Evolutionary conservation across 2,329 filamentous ascomycete species (phyloP).

Genomic region (Clarireedia monteithiana): DNA sequence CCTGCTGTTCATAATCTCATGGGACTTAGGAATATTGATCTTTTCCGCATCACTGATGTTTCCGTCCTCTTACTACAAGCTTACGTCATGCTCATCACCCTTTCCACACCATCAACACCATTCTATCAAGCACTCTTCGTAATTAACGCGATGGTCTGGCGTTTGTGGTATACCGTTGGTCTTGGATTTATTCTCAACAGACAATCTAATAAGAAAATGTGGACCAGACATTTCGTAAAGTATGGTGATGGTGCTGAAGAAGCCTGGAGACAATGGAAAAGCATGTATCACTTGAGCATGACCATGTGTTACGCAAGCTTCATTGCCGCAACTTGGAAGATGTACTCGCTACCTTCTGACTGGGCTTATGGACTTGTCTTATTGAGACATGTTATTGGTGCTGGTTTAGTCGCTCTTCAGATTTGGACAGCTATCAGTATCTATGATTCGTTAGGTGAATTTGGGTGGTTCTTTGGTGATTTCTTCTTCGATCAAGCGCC

Average conservation of each 20-base stretch:
- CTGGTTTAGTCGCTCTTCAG: slow-evolving; percentile 74
- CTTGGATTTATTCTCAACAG: slow-evolving; percentile 76
- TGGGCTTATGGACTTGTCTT: slow-evolving; percentile 83
- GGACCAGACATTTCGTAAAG: slow-evolving; percentile 97
- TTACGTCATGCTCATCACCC: slow-evolving; percentile 66
- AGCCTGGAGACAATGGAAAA: slow-evolving; percentile 97
- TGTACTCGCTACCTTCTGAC: slow-evolving; percentile 80
- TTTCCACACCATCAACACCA: slow-evolving; percentile 69
- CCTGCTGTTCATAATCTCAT: slow-evolving; percentile 74
- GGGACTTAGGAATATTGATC: slow-evolving; percentile 75
- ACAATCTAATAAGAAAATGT: slow-evolving; percentile 86
- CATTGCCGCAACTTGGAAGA: slow-evolving; percentile 88
- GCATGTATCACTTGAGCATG: slow-evolving; percentile 88
- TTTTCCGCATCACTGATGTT: slow-evolving; percentile 80
- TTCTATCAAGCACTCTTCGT: slow-evolving; percentile 74
- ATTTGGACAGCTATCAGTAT: slow-evolving; percentile 90
- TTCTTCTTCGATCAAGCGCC: slow-evolving; percentile 91
- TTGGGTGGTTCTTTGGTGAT: slow-evolving; percentile 98
- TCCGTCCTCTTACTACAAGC: slow-evolving; percentile 68
- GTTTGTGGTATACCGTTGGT: slow-evolving; percentile 85
- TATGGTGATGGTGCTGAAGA: slow-evolving; percentile 85
- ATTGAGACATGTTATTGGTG: slow-evolving; percentile 79
- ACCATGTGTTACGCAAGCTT: slow-evolving; percentile 85
- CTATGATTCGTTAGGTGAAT: slow-evolving; percentile 92
- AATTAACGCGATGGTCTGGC: slow-evolving; percentile 71